These are phyloP conservation scores for Talaromyces wortmannii DNA, from an alignment of 495 filamentous ascomycete genomes.

Conservation along the genomic window DNA sequence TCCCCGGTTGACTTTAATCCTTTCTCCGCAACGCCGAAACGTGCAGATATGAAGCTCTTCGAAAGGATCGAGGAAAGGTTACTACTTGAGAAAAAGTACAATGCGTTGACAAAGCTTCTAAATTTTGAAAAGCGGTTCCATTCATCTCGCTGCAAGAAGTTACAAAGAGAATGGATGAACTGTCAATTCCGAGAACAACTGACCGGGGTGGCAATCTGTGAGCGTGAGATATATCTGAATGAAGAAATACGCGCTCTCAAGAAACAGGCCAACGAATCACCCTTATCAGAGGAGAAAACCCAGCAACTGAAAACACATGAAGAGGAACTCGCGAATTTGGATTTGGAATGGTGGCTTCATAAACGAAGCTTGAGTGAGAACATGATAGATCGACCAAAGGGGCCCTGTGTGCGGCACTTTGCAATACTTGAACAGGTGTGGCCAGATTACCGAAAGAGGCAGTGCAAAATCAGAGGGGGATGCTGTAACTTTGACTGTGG, in stretches of 20 bases:
- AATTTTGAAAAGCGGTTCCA: slow-evolving; percentile 1
- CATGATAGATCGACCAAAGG: background rate
- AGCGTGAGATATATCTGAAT: background rate
- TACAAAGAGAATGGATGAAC: background rate
- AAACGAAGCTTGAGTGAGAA: background rate
- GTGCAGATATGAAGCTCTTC: background rate
- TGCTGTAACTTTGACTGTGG: slow-evolving; percentile 4
- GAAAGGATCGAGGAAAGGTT: background rate
- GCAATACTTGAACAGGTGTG: background rate
- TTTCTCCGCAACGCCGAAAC: no score
- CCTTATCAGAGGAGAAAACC: background rate
- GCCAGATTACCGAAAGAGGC: background rate
- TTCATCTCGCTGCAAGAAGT: background rate
- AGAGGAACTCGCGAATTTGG: background rate
- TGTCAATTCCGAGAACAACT: background rate
- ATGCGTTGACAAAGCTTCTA: background rate
- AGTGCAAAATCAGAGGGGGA: background rate
- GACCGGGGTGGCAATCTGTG: background rate
- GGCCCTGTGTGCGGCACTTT: background rate
- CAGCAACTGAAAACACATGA: background rate
- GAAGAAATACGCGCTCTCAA: background rate
- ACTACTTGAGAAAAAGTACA: background rate
- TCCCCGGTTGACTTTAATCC: no score
- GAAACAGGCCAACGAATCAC: background rate
- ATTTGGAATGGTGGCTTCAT: slow-evolving; percentile 2